Conservation (phyloP, 371 early-diverging fungal species). For the Apophysomyces sp. region DNA sequence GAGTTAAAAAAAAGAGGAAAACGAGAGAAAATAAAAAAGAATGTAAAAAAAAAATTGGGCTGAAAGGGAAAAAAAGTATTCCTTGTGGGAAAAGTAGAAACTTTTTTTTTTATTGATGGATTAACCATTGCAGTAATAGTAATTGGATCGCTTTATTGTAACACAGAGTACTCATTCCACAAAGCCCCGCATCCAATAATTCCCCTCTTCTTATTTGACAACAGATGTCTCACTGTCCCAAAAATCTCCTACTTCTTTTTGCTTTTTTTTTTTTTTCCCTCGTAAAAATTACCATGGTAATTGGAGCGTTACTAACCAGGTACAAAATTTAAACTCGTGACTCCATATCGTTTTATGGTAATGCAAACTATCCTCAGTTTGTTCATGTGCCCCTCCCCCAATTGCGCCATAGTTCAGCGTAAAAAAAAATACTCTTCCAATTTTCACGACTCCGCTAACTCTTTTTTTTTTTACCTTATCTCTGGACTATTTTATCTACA, state of each 20-base stretch:
- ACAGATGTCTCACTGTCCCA: background rate
- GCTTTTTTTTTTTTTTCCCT: too few relatives aligned
- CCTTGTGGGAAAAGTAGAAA: slow-evolving; percentile 2
- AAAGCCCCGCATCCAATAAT: slow-evolving; percentile 1
- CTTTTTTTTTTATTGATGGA: background rate
- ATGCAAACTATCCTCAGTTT: background rate
- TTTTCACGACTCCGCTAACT: background rate
- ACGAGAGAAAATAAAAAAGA: background rate
- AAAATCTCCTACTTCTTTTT: background rate
- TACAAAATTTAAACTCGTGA: background rate
- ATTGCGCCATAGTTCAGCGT: background rate
- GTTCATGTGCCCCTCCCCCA: background rate
- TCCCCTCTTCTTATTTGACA: background rate
- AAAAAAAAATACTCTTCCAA: background rate
- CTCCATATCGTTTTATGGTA: background rate
- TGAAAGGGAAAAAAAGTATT: background rate
- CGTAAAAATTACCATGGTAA: too few relatives aligned
- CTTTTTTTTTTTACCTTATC: background rate
- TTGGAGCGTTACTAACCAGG: too few relatives aligned
- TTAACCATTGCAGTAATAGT: background rate
- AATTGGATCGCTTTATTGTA: background rate
- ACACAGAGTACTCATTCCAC: background rate
- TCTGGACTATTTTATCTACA: slow-evolving; percentile 8
- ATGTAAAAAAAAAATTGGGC: background rate
- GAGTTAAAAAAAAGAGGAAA: slow-evolving; percentile 1